Evolutionary conservation across 2,329 filamentous ascomycete genomes (phyloP), one percentile per base, ranked within the genome.

Genomic region (Penicillium sp.): DNA sequence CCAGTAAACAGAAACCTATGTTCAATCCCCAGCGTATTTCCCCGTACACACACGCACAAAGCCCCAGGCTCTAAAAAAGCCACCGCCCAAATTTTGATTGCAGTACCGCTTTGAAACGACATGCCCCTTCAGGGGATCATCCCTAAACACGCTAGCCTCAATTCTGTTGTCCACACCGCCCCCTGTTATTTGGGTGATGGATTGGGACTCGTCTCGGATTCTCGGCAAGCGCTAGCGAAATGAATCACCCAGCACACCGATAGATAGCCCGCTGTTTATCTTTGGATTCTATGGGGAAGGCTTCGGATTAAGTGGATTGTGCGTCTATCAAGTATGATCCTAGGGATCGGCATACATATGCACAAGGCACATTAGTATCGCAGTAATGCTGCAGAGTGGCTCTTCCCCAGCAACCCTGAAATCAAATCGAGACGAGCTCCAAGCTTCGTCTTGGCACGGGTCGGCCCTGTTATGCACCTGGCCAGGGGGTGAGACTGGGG

Each of bases 401-500:
- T 42, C n/a, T 10, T 42, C 37, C 37, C 37, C 45, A 21, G 10
- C 19, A 29, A 47, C 33, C 48, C 33, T 50, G 21, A 50, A 39
- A 39, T 42, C n/a, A 11, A 13, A 11, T 39, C 25, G 23, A 50
- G 21, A 35, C 29, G 14, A 50, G 25, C 48, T 35, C 48, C 48
- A 50, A 42, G 48, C 48, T 50, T 50, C 37, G 29, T 46, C 51
- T 57, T 48, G 52, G 55, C 55, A 50, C 48, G 58, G 44, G 44
- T 39, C 49, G 44, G 25, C 21, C 47, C 33, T 50, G 35, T 26
- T 4, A 49, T 23, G 27, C 46, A 19, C 45, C 45, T 37, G 35
- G 35, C n/a, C 35, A 19, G 11, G 35, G 35, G 35, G 35, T 39
- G n/a, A 33, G 14, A n/a, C 6, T 19, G 35, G 35, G 35, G 31